Evolutionary conservation across 106 monocot species (phyloP), one percentile per base, ranked within the genome.

Genomic region (Platanthera guangdongensis): DNA sequence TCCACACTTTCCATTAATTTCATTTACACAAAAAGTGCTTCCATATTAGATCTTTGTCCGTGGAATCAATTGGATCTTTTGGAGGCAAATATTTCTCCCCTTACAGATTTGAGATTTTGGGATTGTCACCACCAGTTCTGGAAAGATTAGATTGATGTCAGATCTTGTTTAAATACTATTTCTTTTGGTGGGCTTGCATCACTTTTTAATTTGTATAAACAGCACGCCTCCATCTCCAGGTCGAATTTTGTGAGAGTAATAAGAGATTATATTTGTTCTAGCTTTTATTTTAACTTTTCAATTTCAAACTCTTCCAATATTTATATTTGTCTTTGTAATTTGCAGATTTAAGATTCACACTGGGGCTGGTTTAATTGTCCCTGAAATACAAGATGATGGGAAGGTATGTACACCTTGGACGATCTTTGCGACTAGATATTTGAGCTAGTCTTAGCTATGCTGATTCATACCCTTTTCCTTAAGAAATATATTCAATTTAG

Each of bases 331-430:
- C 14, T 80, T 68, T 80, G 5, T 52, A 49, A 73, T 65, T 79
- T 89, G 72, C 92, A 99, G 99, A 64, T 99, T 99, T 78, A 99
- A 78, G 6, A 80, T 99, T 84, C 94, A 99, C 14, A 94, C 99
- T 69, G 99, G 92, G 68, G 99, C 99, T 88, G 99, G 99, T 64
- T 81, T 94, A 50, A 94, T 99, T 76, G 82, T 99, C 60, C 99
- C 99, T 76, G 90, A 92, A 82, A 92, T 94, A 52, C 94, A 90
- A 75, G 82, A 19, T 74, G 87, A 99, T 85, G 99, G 99, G 46
- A 85, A 99, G 88, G 99, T 99, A 87, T 72, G 71, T 54, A 48
- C 25, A 30, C 25, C 25, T 54, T 74, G 4, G 52, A 32, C 16
- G 11, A 65, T 32, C 32, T 5, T 11, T 65, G 12, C 16, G 9